These are phyloP conservation scores for Salix caprea DNA, from an alignment of 345 rosid genomes.

Conservation along the genomic window DNA sequence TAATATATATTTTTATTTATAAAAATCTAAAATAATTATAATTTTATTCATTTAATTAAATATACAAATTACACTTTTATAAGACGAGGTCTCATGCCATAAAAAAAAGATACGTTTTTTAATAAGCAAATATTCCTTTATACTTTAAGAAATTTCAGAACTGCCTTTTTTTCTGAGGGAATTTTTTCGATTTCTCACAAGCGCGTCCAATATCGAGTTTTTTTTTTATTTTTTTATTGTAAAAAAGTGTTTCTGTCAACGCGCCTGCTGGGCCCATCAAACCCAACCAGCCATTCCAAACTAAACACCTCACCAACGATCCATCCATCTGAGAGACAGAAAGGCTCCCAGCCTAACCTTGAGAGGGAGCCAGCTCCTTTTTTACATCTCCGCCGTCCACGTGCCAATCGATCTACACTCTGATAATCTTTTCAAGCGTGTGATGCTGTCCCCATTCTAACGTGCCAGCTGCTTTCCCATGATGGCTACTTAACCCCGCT, in stretches of 20 bases:
- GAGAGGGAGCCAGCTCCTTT: background rate
- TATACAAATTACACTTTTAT: too few species aligned
- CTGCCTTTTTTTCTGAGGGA: too few species aligned
- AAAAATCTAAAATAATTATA: too few species aligned
- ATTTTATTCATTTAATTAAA: too few species aligned
- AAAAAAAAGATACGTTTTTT: too few species aligned
- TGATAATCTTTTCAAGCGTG: slow-evolving; percentile 1
- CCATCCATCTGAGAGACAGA: background rate
- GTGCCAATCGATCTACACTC: background rate
- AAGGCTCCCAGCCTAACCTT: background rate
- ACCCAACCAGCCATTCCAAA: background rate
- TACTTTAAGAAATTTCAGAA: too few species aligned
- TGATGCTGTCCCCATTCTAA: background rate
- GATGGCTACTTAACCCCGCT: background rate
- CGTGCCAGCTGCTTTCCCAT: slow-evolving; percentile 6
- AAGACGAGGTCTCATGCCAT: too few species aligned
- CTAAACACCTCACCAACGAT: background rate
- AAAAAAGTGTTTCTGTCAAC: background rate
- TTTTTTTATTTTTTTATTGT: too few species aligned
- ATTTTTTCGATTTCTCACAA: background rate
- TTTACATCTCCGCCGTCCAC: slow-evolving; percentile 15
- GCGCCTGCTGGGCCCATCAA: slow-evolving; percentile 2
- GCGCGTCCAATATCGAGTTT: background rate
- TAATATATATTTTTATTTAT: too few species aligned
- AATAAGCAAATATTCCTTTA: too few species aligned